A percentile compares a stretch with the other conserved stretches of the same genome.
Evolutionary conservation across 2,329 filamentous ascomycete genomes (phyloP).

Genomic region (Aspergillus ochraceoroseus): DNA sequence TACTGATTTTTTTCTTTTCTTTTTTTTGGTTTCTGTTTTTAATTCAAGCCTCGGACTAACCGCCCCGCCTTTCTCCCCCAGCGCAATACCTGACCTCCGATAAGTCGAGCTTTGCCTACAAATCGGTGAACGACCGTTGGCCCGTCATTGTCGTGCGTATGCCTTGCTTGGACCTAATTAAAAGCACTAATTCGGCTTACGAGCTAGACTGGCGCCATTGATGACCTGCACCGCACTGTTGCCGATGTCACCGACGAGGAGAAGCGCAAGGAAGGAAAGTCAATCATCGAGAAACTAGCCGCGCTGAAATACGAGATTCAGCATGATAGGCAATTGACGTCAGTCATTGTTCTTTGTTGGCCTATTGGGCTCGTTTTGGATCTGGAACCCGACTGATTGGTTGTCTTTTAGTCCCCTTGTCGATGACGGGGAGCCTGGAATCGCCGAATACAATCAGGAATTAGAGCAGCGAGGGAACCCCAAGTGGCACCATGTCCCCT

Average conservation of each 20-base stretch:
- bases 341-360: neutral
- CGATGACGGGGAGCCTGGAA: constrained; percentile 72
- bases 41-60: constrained; percentile 10
- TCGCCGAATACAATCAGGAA: constrained; percentile 80
- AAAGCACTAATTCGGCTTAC: constrained; percentile 7
- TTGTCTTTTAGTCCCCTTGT: constrained; percentile 56
- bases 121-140: constrained; percentile 83
- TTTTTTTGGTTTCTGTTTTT: neutral
- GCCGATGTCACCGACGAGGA: constrained; percentile 49
- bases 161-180: neutral
- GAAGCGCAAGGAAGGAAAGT: constrained; percentile 75
- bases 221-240: constrained; percentile 74
- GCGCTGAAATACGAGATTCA: constrained; percentile 91
- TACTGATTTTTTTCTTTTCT: neutral
- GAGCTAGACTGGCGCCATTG: constrained; percentile 76
- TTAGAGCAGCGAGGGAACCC: constrained; percentile 67
- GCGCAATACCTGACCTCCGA: constrained; percentile 75
- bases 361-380: too few species aligned
- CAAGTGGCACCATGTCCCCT: constrained; percentile 77
- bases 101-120: constrained; percentile 77
- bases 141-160: constrained; percentile 78
- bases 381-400: too few species aligned
- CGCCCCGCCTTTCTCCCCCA: constrained; percentile 40
- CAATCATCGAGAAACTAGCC: constrained; percentile 71
- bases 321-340: constrained; percentile 77